Conservation (phyloP, 106 monocot genomes). For the Dendrobium nobile region DNA sequence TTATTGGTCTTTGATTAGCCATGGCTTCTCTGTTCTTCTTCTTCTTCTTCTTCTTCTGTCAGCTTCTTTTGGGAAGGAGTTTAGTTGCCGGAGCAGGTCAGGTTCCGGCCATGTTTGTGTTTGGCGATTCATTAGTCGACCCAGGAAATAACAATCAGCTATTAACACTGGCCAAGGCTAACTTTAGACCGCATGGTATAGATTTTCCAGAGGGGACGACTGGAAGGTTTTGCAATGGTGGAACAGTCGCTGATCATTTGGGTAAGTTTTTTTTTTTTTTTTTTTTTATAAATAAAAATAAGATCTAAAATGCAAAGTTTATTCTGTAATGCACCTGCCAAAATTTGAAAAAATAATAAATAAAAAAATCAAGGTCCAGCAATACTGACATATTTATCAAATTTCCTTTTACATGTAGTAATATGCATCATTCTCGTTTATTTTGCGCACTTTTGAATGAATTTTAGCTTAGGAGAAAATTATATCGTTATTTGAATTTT, state of each 20-base stretch:
- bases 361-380: no score
- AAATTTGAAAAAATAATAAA: no score
- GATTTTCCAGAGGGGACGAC: constrained; percentile 37
- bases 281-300: neutral
- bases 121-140: constrained; percentile 42
- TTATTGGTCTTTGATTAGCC: neutral
- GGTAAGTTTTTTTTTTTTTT: constrained; percentile 8
- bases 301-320: neutral
- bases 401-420: no score
- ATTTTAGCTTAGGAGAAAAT: no score
- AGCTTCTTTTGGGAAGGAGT: neutral
- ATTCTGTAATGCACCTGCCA: no score
- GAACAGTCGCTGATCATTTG: constrained; percentile 31
- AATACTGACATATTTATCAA: no score
- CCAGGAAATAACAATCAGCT: constrained; percentile 48
- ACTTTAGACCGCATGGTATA: constrained; percentile 34
- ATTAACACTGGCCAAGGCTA: constrained; percentile 26
- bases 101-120: constrained; percentile 39
- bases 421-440: no score
- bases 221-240: constrained; percentile 41
- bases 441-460: no score
- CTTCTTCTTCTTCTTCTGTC: neutral
- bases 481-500: no score
- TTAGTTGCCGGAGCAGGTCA: constrained; percentile 9
- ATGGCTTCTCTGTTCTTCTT: neutral